phyloP scores from a whole-genome alignment of 169 alveolate species.

The Plasmodium fragile region DNA sequence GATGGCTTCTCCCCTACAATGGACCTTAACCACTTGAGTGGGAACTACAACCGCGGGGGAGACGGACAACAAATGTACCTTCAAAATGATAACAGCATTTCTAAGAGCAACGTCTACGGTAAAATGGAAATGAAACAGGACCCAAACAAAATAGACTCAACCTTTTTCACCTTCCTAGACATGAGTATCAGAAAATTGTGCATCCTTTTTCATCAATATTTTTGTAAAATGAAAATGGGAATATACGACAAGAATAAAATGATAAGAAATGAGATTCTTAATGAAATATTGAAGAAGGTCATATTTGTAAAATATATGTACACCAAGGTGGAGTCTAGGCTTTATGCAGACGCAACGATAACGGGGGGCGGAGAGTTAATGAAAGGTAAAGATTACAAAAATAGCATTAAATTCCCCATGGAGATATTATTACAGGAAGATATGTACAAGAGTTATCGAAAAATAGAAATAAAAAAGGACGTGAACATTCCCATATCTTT shows the following conservation, averaged over 20 bases:
- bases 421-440: constrained; percentile 46
- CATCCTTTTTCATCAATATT: constrained; percentile 49
- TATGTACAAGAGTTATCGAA: constrained; percentile 32
- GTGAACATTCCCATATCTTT: constrained; percentile 69
- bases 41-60: not conserved
- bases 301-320: constrained; percentile 55
- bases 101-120: not conserved
- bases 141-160: constrained; percentile 17
- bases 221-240: constrained; percentile 62
- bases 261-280: constrained; percentile 35
- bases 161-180: constrained; percentile 60
- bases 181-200: constrained; percentile 73
- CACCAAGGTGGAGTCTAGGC: constrained; percentile 42
- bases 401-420: constrained; percentile 62
- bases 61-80: not conserved
- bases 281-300: constrained; percentile 58
- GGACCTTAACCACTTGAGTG: not conserved
- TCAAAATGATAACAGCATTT: not conserved
- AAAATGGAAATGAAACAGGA: not conserved
- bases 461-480: constrained; percentile 59
- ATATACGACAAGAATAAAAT: constrained; percentile 45
- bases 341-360: constrained; percentile 24
- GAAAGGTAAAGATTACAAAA: constrained; percentile 19
- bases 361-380: constrained; percentile 19
- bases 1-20: not conserved